phyloP scores from a whole-genome alignment of 148 eudicot species.

The Limonium bicolor region DNA sequence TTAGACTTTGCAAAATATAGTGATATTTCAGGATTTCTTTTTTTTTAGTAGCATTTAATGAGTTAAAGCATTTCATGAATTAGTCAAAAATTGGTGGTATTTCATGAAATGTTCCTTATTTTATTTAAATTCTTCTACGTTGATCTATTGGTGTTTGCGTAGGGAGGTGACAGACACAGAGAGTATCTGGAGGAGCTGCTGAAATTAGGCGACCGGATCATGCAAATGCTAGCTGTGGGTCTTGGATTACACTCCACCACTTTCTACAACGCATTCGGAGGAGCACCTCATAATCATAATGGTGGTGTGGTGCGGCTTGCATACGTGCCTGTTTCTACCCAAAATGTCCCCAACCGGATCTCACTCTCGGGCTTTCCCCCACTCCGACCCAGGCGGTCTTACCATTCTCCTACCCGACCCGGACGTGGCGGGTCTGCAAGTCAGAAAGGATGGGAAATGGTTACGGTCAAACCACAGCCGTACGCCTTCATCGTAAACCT shows the following conservation, averaged over 20 bases:
- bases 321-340: constrained; percentile 66
- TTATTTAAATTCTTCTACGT: background rate
- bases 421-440: constrained; percentile 74
- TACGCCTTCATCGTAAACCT: constrained; percentile 78
- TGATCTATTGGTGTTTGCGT: background rate
- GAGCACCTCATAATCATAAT: too few species aligned
- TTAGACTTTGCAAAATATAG: too few species aligned
- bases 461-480: constrained; percentile 66
- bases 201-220: constrained; percentile 36
- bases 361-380: constrained; percentile 79
- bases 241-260: constrained; percentile 39
- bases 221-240: constrained; percentile 46
- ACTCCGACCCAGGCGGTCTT: constrained; percentile 95
- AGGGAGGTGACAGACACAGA: constrained; percentile 67
- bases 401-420: constrained; percentile 69
- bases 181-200: constrained; percentile 47
- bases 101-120: too few species aligned
- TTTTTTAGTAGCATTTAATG: too few species aligned
- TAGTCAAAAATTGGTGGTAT: too few species aligned
- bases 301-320: constrained; percentile 44
- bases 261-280: constrained; percentile 72
- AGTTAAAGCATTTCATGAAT: too few species aligned
- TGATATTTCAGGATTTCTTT: too few species aligned
- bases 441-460: constrained; percentile 40
- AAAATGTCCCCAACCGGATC: constrained; percentile 87